Conservation (phyloP, 768 basidiomycete species). For the Dioszegia aurantiaca region DNA sequence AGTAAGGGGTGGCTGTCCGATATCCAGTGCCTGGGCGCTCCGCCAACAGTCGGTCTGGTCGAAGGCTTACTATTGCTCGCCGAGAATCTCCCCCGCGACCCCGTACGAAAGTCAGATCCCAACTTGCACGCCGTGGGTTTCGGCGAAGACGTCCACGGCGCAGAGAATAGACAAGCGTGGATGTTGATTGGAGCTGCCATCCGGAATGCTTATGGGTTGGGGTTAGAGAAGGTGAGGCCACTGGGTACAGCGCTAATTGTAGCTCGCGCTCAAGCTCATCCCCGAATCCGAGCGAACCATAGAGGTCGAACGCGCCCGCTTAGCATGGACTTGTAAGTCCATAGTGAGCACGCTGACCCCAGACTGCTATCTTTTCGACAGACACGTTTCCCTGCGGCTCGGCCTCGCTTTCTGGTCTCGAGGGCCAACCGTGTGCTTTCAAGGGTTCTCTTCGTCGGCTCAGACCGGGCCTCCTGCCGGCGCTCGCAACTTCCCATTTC, state of each 20-base stretch:
- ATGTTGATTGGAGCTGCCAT: slow-evolving; percentile 49
- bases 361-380: slow-evolving; percentile 51
- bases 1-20: slow-evolving; percentile 46
- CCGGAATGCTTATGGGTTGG: slow-evolving; percentile 45
- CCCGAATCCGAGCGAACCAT: slow-evolving; percentile 33
- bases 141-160: slow-evolving; percentile 41
- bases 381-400: slow-evolving; percentile 47
- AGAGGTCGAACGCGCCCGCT: slow-evolving; percentile 39
- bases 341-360: slow-evolving; percentile 5
- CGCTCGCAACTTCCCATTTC: slow-evolving; percentile 41
- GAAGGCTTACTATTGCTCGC: slow-evolving; percentile 46
- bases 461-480: slow-evolving; percentile 49
- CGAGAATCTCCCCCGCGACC: slow-evolving; percentile 47
- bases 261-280: slow-evolving; percentile 32
- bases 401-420: slow-evolving; percentile 50
- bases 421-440: slow-evolving; percentile 47
- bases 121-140: slow-evolving; percentile 30
- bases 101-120: slow-evolving; percentile 19
- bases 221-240: slow-evolving; percentile 39
- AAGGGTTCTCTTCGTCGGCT: slow-evolving; percentile 41
- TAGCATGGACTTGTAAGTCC: slow-evolving; percentile 50
- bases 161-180: slow-evolving; percentile 50
- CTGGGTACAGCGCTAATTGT: slow-evolving; percentile 8
- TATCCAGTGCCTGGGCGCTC: slow-evolving; percentile 43
- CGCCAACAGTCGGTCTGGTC: slow-evolving; percentile 44